A percentile compares a stretch with the other conserved stretches of the same genome.
These are phyloP conservation scores for Solanum hybrid DNA, from an alignment of 305 asterid genomes.

Conservation along the genomic window DNA sequence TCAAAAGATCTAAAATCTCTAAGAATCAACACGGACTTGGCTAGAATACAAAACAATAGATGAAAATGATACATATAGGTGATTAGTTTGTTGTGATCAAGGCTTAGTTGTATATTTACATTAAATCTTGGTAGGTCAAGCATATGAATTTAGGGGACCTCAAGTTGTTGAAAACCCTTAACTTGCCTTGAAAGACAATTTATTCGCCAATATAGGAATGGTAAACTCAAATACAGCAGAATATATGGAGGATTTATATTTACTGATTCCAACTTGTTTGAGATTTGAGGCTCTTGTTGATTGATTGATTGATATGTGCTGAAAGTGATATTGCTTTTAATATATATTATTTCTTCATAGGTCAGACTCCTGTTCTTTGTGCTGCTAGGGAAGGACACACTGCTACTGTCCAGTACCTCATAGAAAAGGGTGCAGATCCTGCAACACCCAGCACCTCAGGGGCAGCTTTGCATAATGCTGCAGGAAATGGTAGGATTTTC, in stretches of 20 bases:
- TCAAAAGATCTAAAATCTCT: not conserved
- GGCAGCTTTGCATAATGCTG: conserved; percentile 77
- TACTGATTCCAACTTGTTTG: not conserved
- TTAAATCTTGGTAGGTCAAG: not conserved
- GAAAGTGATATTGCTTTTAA: not conserved
- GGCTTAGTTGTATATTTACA: not conserved
- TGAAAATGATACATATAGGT: not conserved
- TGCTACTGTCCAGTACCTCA: conserved; percentile 61
- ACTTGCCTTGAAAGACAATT: not conserved
- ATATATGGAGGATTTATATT: not conserved
- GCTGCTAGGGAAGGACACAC: conserved; percentile 91
- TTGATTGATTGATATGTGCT: not conserved
- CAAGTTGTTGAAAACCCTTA: not conserved
- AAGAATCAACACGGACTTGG: not conserved
- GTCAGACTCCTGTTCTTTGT: conserved; percentile 79
- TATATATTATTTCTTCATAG: conserved; percentile 22
- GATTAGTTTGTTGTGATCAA: not conserved
- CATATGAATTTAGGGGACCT: not conserved
- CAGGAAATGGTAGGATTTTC: conserved; percentile 53
- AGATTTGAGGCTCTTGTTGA: not conserved
- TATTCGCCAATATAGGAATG: not conserved
- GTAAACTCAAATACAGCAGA: not conserved
- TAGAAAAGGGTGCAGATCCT: conserved; percentile 73
- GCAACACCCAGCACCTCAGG: conserved; percentile 76
- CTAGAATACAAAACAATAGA: not conserved